These are phyloP conservation scores for Wickerhamiella brachini DNA, from an alignment of 805 yeast species.

Conservation along the genomic window DNA sequence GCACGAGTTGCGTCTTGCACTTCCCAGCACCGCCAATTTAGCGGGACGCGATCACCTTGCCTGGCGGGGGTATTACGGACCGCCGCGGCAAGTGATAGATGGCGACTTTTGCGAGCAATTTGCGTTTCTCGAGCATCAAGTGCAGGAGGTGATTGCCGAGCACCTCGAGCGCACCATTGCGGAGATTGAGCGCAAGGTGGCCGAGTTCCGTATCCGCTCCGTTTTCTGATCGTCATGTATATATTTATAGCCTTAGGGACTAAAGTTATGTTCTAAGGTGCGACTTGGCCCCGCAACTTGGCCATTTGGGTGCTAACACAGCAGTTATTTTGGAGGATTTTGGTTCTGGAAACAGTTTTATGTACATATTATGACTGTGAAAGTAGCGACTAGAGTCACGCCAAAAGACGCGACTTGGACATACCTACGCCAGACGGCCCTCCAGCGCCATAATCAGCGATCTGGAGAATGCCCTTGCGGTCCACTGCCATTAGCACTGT, in stretches of 20 bases:
- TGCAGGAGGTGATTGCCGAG: conserved; percentile 20
- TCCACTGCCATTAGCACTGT: conserved; percentile 65
- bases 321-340: too few relatives aligned
- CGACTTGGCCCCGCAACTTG: too few relatives aligned
- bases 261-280: too few relatives aligned
- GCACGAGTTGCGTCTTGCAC: conserved; percentile 21
- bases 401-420: conserved; percentile 21
- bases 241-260: too few relatives aligned
- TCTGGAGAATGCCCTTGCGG: conserved; percentile 62
- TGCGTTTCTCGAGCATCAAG: conserved; percentile 16
- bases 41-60: conserved; percentile 54
- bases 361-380: background rate
- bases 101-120: conserved; percentile 73
- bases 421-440: conserved; percentile 39
- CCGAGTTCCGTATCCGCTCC: conserved; percentile 21
- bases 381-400: conserved; percentile 1
- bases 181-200: conserved; percentile 22
- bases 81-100: conserved; percentile 62
- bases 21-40: conserved; percentile 22
- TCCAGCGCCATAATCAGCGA: conserved; percentile 83
- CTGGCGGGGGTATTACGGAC: conserved; percentile 71
- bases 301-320: too few relatives aligned
- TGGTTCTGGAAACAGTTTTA: background rate
- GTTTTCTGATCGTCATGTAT: conserved; percentile 10
- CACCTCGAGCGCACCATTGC: conserved; percentile 21